These are phyloP conservation scores for Cynara cardunculus DNA, from an alignment of 129 eudicot species.

Conservation along the genomic window DNA sequence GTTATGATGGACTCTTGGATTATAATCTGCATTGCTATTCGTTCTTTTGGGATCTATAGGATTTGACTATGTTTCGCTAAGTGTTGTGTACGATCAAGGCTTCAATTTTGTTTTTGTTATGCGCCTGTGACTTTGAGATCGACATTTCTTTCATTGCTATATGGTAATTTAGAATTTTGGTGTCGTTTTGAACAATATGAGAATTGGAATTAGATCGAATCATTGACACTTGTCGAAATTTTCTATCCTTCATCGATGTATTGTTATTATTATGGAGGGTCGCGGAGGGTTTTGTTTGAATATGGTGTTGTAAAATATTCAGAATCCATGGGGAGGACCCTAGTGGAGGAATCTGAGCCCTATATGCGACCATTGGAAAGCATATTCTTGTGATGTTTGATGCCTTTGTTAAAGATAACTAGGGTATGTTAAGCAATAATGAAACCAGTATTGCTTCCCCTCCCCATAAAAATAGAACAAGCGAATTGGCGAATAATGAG, in stretches of 20 bases:
- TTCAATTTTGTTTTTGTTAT: neutral
- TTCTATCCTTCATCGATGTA: neutral
- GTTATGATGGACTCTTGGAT: slow-evolving; percentile 7
- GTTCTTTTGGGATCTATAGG: slow-evolving; percentile 17
- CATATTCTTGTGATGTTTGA: neutral
- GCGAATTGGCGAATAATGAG: neutral
- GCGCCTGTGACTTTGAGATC: neutral
- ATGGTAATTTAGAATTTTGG: slow-evolving; percentile 7
- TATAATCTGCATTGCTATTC: slow-evolving; percentile 4
- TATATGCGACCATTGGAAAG: neutral
- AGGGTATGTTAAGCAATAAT: neutral
- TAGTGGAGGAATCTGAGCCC: no score
- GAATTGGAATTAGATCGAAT: slow-evolving; percentile 10
- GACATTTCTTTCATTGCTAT: neutral
- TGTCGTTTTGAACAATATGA: neutral
- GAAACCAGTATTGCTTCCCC: neutral
- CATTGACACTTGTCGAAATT: neutral
- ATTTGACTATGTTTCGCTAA: neutral
- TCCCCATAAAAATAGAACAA: neutral
- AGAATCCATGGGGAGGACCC: neutral
- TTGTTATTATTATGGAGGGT: neutral
- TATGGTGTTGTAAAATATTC: neutral
- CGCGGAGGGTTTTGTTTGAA: slow-evolving; percentile 3
- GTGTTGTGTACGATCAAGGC: neutral
- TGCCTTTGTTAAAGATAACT: neutral